These are phyloP conservation scores for Fusarium longipes DNA, from an alignment of 2,329 filamentous ascomycete species.

Conservation along the genomic window DNA sequence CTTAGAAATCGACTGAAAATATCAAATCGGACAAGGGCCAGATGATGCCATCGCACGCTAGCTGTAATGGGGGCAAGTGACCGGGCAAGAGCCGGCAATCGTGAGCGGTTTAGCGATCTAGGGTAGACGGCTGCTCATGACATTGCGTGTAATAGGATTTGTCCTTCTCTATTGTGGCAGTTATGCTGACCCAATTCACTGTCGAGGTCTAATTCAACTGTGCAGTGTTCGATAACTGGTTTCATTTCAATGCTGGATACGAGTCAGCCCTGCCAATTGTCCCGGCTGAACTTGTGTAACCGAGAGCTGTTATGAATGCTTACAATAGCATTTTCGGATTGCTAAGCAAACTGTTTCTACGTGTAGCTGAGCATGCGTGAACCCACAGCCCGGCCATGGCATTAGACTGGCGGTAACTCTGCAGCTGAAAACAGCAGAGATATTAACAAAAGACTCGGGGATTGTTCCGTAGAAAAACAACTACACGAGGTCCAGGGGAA, in stretches of 20 bases:
- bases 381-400: neutral
- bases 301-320: conserved; percentile 7
- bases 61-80: conserved; percentile 23
- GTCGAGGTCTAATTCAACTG: too few relatives aligned
- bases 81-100: conserved; percentile 12
- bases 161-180: neutral
- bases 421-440: neutral
- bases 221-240: too few relatives aligned
- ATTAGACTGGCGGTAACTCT: neutral
- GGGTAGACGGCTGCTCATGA: neutral
- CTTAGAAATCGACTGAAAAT: conserved; percentile 44
- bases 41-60: conserved; percentile 45
- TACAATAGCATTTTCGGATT: conserved; percentile 26
- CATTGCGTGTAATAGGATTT: neutral
- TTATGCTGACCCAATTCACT: neutral
- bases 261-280: neutral
- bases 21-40: conserved; percentile 38
- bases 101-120: neutral
- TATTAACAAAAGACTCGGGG: neutral
- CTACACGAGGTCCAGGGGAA: too few relatives aligned
- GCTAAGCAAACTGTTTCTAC: conserved; percentile 7
- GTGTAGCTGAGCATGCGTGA: conserved; percentile 7
- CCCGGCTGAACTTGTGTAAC: neutral
- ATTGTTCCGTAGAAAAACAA: neutral
- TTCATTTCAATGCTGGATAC: neutral